Base-by-base conservation (phyloP, 192 early-diverging fungal species). In the Coemansia sp. region DNA sequence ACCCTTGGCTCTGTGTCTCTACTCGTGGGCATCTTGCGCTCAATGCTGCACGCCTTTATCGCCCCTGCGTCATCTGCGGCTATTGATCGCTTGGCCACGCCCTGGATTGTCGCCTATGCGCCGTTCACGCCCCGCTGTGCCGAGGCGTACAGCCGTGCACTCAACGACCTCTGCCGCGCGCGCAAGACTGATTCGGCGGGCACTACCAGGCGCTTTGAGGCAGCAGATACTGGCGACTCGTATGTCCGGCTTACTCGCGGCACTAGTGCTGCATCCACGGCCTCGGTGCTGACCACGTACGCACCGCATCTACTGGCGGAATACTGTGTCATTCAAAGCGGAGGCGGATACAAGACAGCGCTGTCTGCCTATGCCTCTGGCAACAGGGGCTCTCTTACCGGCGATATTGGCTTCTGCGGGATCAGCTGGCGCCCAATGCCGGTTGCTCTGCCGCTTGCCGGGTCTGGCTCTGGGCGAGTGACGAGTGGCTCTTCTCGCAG, bases 241-340 rank as follows among this genome's bases (percentile, higher is more conserved):
- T 53, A 35, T 29, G 68, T 71, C 4, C 54, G 52, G 34, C 51
- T 64, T 14, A 64, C 70, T 5, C 54, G 51, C 3, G 70, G 70
- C 22, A 74, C 70, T 2, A 51, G 48, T 29, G 53, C 70, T n/a
- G 57, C 63, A n/a, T 44, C 45, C 12, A 47, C 48, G 0, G 47
- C 59, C 12, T 49, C 49, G 10, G 47, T 58, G 30, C 49, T 74
- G 25, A 52, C 58, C 5, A 29, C 33, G 10, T 56, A 54, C 37
- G 64, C 45, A 11, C 51, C 64, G 10, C 47, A 57, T 26, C 41
- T 74, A 11, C 44, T 74, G 18, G 58, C 70, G 12, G 70, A 74
- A 36, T 74, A 74, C 39, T 74, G 70, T 30, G 47, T 67, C 17
- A 58, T 74, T 20, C 70, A 74, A 44, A 58, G 56, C 40, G 63